Base-by-base conservation (phyloP, 306 rosid genomes). In the Cicer yamashitae region DNA sequence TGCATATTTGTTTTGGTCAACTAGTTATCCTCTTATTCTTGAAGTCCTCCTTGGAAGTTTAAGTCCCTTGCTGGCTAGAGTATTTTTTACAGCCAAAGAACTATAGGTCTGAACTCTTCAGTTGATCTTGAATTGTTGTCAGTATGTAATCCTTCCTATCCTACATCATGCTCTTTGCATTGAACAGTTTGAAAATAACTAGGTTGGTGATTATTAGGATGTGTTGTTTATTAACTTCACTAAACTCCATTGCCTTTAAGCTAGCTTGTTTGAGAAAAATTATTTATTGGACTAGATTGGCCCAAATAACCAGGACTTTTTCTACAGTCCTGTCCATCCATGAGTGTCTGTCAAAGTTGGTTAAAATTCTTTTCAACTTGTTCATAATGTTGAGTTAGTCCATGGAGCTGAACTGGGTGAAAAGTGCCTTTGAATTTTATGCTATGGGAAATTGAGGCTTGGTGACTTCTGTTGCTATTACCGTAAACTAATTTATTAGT, bases 11-110 rank as follows among this genome's bases (percentile, higher is more conserved):
- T 47, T 56, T 74, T 80, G 18, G 77, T 75, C 67, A 41, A 74
- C 70, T 74, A 63, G 39, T 60, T 66, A 58, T 57, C 54, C 58
- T 79, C 79, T 73, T 66, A 65, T 73, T 71, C 44, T 66, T 14
- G 60, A 71, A 52, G 73, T 63, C 70, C 50, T 64, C 74, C 58
- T 67, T 50, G 20, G 64, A 59, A 15, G 67, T 68, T 68, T 60
- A 74, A 50, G 50, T 15, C 61, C 76, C 58, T 73, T 58, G 18
- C 80, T 79, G 75, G 53, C 73, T 50, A 41, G 66, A 81, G 72
- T 80, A 60, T 50, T 74, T 75, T 68, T 60, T 68, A 14, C 67
- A 59, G 60, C 72, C 84, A 68, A 74, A 68, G 50, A 40, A 62
- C 73, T 53, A 10, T 43, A 46, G 64, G 70, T 69, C 65, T 60